These are phyloP conservation scores for Fraxinus sp. DNA, from an alignment of 305 asterid species.

Conservation along the genomic window DNA sequence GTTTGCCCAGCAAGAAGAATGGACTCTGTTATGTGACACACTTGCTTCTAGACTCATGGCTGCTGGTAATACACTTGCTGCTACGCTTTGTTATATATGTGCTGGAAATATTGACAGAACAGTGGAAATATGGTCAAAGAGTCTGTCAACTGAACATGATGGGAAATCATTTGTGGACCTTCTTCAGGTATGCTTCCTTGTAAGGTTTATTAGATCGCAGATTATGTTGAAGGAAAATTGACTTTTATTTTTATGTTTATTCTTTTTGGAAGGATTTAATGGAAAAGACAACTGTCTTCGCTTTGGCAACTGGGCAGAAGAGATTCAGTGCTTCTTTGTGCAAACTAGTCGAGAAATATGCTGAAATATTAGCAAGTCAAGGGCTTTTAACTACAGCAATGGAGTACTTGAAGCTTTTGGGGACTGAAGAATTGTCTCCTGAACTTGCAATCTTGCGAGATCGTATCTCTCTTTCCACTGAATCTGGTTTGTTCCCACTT, in stretches of 20 bases:
- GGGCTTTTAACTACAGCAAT: conserved; percentile 93
- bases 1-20: conserved; percentile 89
- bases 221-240: conserved; percentile 18
- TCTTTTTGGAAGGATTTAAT: conserved; percentile 70
- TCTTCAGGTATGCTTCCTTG: conserved; percentile 59
- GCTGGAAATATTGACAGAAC: conserved; percentile 97
- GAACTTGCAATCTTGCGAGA: conserved; percentile 86
- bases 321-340: conserved; percentile 79
- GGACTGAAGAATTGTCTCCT: conserved; percentile 84
- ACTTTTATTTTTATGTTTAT: conserved; percentile 20
- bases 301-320: conserved; percentile 93
- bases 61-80: conserved; percentile 80
- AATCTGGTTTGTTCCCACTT: conserved; percentile 53
- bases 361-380: conserved; percentile 96
- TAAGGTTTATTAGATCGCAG: conserved; percentile 15
- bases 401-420: conserved; percentile 92
- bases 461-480: conserved; percentile 79
- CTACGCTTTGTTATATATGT: conserved; percentile 89
- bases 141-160: conserved; percentile 62
- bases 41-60: conserved; percentile 93
- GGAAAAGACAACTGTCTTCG: conserved; percentile 96
- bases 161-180: conserved; percentile 84
- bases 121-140: conserved; percentile 93
- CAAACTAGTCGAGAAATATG: conserved; percentile 92
- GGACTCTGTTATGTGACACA: conserved; percentile 84